Evolutionary conservation across 495 filamentous ascomycete genomes (phyloP).

Genomic region (Neurospora sp.): DNA sequence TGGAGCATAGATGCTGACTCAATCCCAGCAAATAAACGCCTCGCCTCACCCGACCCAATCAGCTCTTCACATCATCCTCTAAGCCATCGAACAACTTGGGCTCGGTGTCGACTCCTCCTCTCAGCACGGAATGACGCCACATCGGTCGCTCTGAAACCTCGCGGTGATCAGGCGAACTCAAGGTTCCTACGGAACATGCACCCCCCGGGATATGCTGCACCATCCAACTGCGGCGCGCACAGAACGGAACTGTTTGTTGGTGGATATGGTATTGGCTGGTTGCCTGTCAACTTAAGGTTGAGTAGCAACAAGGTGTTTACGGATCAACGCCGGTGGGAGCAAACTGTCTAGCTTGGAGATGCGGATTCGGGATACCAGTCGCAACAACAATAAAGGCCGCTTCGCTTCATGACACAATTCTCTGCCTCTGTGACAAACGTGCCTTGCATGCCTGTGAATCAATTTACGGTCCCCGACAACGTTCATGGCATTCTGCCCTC

Average conservation of each 20-base stretch:
- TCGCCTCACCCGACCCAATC: conserved; percentile 24
- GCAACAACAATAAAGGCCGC: not conserved
- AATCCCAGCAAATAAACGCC: conserved; percentile 61
- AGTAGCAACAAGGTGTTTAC: conserved; percentile 14
- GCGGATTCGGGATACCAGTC: conserved; percentile 10
- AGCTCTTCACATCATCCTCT: conserved; percentile 14
- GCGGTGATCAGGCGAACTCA: conserved; percentile 8
- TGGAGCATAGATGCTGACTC: not conserved
- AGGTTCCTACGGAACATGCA: conserved; percentile 7
- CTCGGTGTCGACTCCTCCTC: conserved; percentile 2
- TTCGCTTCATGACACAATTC: not conserved
- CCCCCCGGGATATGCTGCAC: conserved; percentile 2
- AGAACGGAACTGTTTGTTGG: conserved; percentile 12
- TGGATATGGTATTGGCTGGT: conserved; percentile 18
- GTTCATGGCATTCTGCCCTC: not conserved
- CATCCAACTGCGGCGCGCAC: not conserved
- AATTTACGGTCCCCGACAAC: not conserved
- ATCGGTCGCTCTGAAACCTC: conserved; percentile 7
- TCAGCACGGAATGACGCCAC: conserved; percentile 11
- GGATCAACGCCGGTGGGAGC: conserved; percentile 9
- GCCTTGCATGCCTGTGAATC: not conserved
- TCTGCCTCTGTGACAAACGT: not conserved
- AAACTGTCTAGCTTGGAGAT: conserved; percentile 13
- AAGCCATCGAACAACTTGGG: conserved; percentile 11
- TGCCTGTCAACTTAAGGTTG: conserved; percentile 20